Evolutionary conservation across 352 stramenopile genomes (phyloP).

Genomic region (Phytophthora aleatoria): DNA sequence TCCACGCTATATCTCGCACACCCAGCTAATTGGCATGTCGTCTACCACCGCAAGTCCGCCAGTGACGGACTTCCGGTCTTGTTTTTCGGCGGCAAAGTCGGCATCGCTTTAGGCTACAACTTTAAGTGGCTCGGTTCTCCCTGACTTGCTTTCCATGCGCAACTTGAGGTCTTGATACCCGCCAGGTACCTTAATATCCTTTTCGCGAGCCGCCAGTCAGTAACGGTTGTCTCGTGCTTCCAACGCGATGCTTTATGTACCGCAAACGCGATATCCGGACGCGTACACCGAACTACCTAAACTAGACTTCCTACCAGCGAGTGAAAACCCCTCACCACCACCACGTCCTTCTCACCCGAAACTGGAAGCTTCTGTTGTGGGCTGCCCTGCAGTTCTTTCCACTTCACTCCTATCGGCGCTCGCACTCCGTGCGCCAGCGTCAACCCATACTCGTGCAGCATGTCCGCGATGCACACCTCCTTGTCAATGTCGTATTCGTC

Average conservation of each 20-base stretch:
- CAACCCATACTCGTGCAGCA: conserved; percentile 15
- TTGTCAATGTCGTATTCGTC: conserved; percentile 24
- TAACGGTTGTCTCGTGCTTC: background rate
- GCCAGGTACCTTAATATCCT: background rate
- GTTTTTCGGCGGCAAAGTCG: background rate
- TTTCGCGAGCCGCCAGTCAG: background rate
- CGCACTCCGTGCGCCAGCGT: conserved; percentile 20
- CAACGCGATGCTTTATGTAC: background rate
- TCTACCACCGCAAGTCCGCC: background rate
- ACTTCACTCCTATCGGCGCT: conserved; percentile 3
- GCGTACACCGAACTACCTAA: background rate
- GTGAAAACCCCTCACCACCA: background rate
- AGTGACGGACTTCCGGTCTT: background rate
- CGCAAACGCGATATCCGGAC: background rate
- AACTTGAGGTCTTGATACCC: background rate
- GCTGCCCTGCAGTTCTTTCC: background rate
- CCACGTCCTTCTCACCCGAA: background rate
- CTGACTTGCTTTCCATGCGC: background rate
- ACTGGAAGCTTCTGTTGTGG: background rate
- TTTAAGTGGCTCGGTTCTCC: background rate
- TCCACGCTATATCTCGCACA: background rate
- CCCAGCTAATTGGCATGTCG: background rate
- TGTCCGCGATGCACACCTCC: conserved; percentile 14
- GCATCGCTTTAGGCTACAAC: background rate
- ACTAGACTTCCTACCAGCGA: background rate